Percentiles rank a stretch among this genome's conserved stretches.
Conservation (phyloP, 1,139 yeast species). For the Pichia sp. region DNA sequence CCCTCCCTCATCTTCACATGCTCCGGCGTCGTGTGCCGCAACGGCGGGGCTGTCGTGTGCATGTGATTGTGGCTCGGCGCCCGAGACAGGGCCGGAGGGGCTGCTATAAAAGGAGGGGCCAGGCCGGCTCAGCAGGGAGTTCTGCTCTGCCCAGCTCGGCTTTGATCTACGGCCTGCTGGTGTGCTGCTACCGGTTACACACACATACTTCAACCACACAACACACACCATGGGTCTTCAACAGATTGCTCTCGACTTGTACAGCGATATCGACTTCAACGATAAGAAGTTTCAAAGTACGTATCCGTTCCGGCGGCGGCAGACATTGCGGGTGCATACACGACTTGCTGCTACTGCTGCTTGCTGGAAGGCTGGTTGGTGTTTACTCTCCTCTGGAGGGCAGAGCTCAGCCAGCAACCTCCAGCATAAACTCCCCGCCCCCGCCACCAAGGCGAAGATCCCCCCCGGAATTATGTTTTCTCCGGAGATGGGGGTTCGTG, state of each 20-base stretch:
- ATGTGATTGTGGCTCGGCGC: conserved; percentile 5
- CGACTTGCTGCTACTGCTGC: not conserved
- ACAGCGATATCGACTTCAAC: conserved; percentile 30
- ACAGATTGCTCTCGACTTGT: conserved; percentile 21
- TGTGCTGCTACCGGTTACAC: not conserved
- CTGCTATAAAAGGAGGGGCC: conserved; percentile 3
- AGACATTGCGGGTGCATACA: too few species aligned
- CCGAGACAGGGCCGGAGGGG: not conserved
- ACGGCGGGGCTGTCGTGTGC: conserved; percentile 1
- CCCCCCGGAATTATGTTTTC: too few species aligned
- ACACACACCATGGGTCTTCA: conserved; percentile 13
- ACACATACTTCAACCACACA: not conserved
- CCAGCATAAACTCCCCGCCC: too few species aligned
- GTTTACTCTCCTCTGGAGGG: too few species aligned
- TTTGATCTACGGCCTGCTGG: not conserved
- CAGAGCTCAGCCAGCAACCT: too few species aligned
- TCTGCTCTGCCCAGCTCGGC: not conserved
- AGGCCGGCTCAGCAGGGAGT: not conserved
- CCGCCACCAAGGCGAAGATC: too few species aligned
- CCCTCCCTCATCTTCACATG: conserved; percentile 3
- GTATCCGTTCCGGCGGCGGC: conserved; percentile 9
- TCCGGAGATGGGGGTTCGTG: too few species aligned
- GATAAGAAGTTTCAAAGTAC: conserved; percentile 29
- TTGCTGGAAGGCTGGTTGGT: too few species aligned
- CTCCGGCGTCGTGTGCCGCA: not conserved